Evolutionary conservation across 495 filamentous ascomycete genomes (phyloP), one percentile per base, ranked within the genome.

Genomic region (Penicillium coffeae): DNA sequence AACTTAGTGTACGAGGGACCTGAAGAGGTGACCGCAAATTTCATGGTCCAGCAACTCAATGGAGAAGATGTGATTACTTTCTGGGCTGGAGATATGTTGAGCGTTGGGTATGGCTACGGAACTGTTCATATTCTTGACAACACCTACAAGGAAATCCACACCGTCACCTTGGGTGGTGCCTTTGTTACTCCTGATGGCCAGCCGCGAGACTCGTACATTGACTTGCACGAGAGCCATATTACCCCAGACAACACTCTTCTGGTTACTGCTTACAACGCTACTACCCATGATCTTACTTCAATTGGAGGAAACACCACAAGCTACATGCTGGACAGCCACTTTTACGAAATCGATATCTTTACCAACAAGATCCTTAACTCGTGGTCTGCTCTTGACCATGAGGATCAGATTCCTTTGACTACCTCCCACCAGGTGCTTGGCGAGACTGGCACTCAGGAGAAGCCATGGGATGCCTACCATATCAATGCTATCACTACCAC

Each of bases 221-320:
- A 70, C 41, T 34, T 72, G 16, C 73, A 78, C 44, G 74, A 78
- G 42, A 68, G 69, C 8, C 59, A 60, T 4, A 58, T 76, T 21
- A 74, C 72, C 1, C 51, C 59, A n/a, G 55, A 74, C 21, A 60
- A 72, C 42, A 81, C 76, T 0, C 69, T 77, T 14, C 59, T 81
- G 7, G 74, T 79, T 16, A 73, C 72, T 6, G 69, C 74, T 8
- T 77, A 77, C 38, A 73, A 79, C 42, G 66, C 69, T 13, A 74
- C 73, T 7, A 63, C 59, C 14, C 58, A 67, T 25, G 70, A 80
- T 50, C 47, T 78, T 36, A 68, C 62, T 3, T 54, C 67, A 3
- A 59, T 74, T 45, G 74, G 73, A 8, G 73, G 66, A 2, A 64
- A 63, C 1, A 48, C 50, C 6, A 55, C 73, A 48, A 75, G 74